These are phyloP conservation scores for Periconia macrospinosa DNA, from an alignment of 2,329 filamentous ascomycete species.

Conservation along the genomic window DNA sequence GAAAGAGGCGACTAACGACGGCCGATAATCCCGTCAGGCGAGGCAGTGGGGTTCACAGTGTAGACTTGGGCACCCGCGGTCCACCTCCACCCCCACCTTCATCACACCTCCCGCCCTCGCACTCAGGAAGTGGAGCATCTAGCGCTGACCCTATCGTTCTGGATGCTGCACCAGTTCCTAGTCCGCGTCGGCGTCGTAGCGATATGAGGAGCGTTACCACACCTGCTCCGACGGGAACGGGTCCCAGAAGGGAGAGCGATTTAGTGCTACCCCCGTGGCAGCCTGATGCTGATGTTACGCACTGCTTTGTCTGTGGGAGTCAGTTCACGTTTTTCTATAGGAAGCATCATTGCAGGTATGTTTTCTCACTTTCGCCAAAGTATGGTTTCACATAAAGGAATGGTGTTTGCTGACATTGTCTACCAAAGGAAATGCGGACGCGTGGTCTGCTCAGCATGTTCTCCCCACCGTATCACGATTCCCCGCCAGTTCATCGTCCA, in stretches of 20 bases:
- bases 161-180: neutral
- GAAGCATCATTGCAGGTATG: constrained; percentile 88
- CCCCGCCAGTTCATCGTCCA: constrained; percentile 91
- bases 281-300: constrained; percentile 77
- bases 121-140: neutral
- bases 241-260: constrained; percentile 39
- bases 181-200: neutral
- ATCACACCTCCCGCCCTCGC: neutral
- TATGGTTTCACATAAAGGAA: neutral
- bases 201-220: neutral
- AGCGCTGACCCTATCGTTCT: neutral
- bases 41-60: neutral
- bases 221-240: neutral
- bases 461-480: constrained; percentile 92
- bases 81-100: neutral
- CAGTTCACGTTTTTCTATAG: constrained; percentile 83
- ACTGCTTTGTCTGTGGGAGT: constrained; percentile 80
- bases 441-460: constrained; percentile 87
- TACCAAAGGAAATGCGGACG: constrained; percentile 77
- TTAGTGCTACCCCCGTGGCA: constrained; percentile 79
- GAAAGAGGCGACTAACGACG: constrained; percentile 40
- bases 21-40: constrained; percentile 35
- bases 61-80: neutral
- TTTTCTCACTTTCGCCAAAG: neutral
- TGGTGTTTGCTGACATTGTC: too few species aligned